Evolutionary conservation across 2,329 filamentous ascomycete genomes (phyloP), one percentile per base, ranked within the genome.

Genomic region (Diplodia seriata): DNA sequence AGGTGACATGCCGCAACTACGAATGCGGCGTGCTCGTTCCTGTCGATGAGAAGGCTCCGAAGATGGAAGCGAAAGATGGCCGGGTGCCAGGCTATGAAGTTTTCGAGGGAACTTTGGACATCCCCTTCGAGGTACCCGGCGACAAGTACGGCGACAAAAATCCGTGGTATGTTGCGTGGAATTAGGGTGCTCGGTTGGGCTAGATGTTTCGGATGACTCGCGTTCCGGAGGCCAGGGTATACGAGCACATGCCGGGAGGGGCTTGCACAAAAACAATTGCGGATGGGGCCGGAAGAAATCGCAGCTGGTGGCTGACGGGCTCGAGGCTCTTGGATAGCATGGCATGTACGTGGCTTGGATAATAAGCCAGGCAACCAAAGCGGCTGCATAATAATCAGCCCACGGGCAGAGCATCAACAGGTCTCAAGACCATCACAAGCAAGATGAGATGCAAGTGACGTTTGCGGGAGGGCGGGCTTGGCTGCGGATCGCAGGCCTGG

Each of bases 1-100:
- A 93, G 77, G 84, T 98, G 70, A 93, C 86, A 70, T 93, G 91
- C 78, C 89, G 91, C 66, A 99, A 98, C 77, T 98, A 94, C 94
- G 95, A 98, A 80, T 97, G 93, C 75, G 95, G 95, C 43, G 91
- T 99, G 1, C 73, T 98, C 29, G 77, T 97, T 50, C 88, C 89
- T 11, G 82, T 91, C 29, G 73, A 31, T 70, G 69, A 38, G 74
- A 33, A 61, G 69, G 23, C 67, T 47, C 2, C 40, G 74, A 47
- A 50, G 66, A 14, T 33, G 70, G 51, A 40, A 33, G 9, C 55
- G 69, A 18, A 70, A 67, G 4, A 70, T 70, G 36, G 70, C 73
- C 54, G 40, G 12, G 74, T 76, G 68, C 77, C 77, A 6, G 80
- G 82, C 75, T 76, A 79, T 5, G 50, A 56, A 7, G 79, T 84